A percentile compares a stretch with the other conserved stretches of the same genome.
Conservation (phyloP, 257 asterid genomes). For the Linaria vulgaris region DNA sequence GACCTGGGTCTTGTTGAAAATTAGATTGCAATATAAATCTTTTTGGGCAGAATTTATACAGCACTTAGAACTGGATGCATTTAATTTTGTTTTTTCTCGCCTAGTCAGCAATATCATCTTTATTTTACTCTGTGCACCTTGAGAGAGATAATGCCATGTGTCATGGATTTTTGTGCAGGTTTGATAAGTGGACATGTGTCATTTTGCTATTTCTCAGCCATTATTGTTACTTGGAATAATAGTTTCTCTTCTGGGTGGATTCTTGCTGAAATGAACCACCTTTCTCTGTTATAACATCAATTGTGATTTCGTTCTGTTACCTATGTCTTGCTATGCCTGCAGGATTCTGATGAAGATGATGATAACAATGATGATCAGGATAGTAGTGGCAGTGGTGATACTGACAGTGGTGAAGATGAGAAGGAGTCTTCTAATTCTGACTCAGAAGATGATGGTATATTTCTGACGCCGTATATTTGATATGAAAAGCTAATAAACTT, state of each 20-base stretch:
- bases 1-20: no score
- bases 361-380: slow-evolving; percentile 36
- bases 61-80: no score
- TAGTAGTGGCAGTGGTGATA: slow-evolving; percentile 33
- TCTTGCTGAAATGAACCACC: slow-evolving; percentile 1
- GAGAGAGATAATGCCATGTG: no score
- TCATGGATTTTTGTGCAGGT: no score
- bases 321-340: slow-evolving; percentile 19
- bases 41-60: no score
- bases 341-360: slow-evolving; percentile 55
- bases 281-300: not conserved
- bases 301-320: not conserved
- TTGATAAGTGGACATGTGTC: no score
- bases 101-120: not conserved
- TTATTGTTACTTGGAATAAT: slow-evolving; percentile 2
- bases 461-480: slow-evolving; percentile 2
- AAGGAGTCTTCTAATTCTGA: slow-evolving; percentile 38
- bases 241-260: slow-evolving; percentile 16
- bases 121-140: not conserved
- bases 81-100: not conserved
- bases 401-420: slow-evolving; percentile 31
- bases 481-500: slow-evolving; percentile 4
- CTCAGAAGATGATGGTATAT: slow-evolving; percentile 40
- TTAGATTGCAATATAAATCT: no score
- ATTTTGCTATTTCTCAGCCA: not conserved